phyloP scores from a whole-genome alignment of 2,329 filamentous ascomycete species.

The Colletotrichum sp. region DNA sequence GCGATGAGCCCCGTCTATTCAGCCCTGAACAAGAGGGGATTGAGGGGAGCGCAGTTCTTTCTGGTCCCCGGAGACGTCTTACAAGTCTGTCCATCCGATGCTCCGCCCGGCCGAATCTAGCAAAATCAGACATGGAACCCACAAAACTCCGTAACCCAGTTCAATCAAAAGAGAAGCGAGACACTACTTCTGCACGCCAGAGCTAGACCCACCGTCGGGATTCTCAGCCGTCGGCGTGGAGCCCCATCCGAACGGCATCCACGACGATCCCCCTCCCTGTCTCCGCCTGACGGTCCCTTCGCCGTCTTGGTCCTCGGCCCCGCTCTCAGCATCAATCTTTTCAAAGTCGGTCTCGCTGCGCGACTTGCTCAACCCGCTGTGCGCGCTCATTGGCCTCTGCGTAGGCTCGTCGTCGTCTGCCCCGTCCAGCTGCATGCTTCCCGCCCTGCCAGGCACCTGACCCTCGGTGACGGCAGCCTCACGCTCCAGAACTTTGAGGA shows the following conservation, averaged over 20 bases:
- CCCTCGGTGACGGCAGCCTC: slow-evolving; percentile 70
- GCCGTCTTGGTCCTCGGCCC: slow-evolving; percentile 48
- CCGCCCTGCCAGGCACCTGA: slow-evolving; percentile 27
- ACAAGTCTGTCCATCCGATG: slow-evolving; percentile 14
- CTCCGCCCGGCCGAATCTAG: slow-evolving; percentile 5
- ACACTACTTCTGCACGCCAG: slow-evolving; percentile 39
- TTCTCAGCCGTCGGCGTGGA: slow-evolving; percentile 23
- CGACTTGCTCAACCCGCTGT: slow-evolving; percentile 75
- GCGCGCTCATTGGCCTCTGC: slow-evolving; percentile 52
- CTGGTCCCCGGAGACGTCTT: slow-evolving; percentile 16
- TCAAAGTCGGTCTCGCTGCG: slow-evolving; percentile 90
- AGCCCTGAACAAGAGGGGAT: not conserved
- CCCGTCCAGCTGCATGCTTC: slow-evolving; percentile 21
- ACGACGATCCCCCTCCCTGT: slow-evolving; percentile 39
- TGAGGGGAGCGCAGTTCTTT: slow-evolving; percentile 7
- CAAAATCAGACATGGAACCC: slow-evolving; percentile 13
- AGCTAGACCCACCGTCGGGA: slow-evolving; percentile 35
- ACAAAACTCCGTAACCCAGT: slow-evolving; percentile 28
- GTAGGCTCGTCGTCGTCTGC: slow-evolving; percentile 23
- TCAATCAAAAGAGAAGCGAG: not conserved
- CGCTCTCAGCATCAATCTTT: slow-evolving; percentile 80
- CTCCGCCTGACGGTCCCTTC: slow-evolving; percentile 42
- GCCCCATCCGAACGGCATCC: slow-evolving; percentile 56
- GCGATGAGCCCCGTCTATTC: slow-evolving; percentile 6
- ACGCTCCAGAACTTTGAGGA: slow-evolving; percentile 79